phyloP scores from a whole-genome alignment of 306 rosid species.

The Cucurbita argyrosperma region DNA sequence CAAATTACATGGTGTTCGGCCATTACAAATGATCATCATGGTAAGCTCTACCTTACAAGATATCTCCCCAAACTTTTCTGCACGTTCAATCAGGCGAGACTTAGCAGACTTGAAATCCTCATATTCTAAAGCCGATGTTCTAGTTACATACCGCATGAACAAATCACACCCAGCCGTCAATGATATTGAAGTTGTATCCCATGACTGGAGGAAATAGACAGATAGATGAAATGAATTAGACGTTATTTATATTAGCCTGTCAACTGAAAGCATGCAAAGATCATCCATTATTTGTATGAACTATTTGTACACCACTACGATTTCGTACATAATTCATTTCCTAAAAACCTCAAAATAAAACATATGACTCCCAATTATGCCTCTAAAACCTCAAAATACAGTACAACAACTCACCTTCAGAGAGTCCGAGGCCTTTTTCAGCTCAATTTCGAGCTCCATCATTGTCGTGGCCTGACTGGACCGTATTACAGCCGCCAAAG shows the following conservation, averaged over 20 bases:
- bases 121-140: slow-evolving; percentile 81
- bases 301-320: neutral
- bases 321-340: no score
- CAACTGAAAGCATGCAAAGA: neutral
- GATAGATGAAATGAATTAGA: neutral
- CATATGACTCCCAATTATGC: neutral
- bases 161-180: slow-evolving; percentile 89
- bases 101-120: slow-evolving; percentile 84
- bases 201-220: slow-evolving; percentile 33
- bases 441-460: slow-evolving; percentile 92
- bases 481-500: slow-evolving; percentile 72
- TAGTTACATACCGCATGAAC: slow-evolving; percentile 78
- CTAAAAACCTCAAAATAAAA: neutral
- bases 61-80: slow-evolving; percentile 91
- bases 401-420: slow-evolving; percentile 37
- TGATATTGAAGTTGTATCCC: slow-evolving; percentile 84
- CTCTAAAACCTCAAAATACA: neutral
- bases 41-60: slow-evolving; percentile 45
- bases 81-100: slow-evolving; percentile 90
- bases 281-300: neutral
- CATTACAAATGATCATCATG: neutral
- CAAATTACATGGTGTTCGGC: neutral
- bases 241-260: neutral
- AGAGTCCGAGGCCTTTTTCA: slow-evolving; percentile 83
- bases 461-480: slow-evolving; percentile 68